Evolutionary conservation across 2,329 filamentous ascomycete genomes (phyloP), one percentile per base, ranked within the genome.

Genomic region (Talaromyces pinophilus): DNA sequence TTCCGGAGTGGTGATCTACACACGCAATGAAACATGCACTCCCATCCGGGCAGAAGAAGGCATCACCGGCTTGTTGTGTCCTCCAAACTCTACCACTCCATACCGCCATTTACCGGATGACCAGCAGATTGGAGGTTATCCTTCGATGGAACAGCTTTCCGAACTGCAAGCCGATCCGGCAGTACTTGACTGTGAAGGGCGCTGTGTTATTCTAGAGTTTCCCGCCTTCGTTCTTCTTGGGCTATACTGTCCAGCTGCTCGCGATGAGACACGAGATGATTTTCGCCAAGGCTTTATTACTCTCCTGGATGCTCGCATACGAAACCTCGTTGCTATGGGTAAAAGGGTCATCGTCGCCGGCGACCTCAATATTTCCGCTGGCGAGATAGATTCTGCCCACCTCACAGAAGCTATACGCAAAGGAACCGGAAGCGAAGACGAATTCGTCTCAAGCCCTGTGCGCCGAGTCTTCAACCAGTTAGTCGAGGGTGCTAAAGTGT

Each of bases 1-100:
- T 76, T 96, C 94, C 30, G 95, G 95, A 1, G 94, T 99, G 1
- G 95, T 90, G 3, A 92, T 99, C 42, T 99, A 97, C 79, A 97
- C 93, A 0, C 87, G 92, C n/a, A 95, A 91, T 75, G 85, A 90
- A 3, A 89, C 87, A 42, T 98, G 95, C 77, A 87, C 89, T 3
- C 95, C 95, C 0, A 91, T 97, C 30, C 88, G 90, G 67, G 94
- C 93, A 3, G 95, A 99, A 79, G 94, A 98, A 81, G 95, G 95
- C n/a, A 84, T 99, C 63, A 90, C 92, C 0, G 95, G 95, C 17
- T 82, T 92, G 5, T 85, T 97, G 15, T 89, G 86, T 54, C 87
- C 90, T 5, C 91, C 92, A 0, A 90, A 87, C 71, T 90, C 90
- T 0, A 83, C 86, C 1, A 88, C 83, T 2, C 85, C 85, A 42